Evolutionary conservation across 2,329 filamentous ascomycete genomes (phyloP), one percentile per base, ranked within the genome.

Genomic region (Fusarium keratoplasticum): DNA sequence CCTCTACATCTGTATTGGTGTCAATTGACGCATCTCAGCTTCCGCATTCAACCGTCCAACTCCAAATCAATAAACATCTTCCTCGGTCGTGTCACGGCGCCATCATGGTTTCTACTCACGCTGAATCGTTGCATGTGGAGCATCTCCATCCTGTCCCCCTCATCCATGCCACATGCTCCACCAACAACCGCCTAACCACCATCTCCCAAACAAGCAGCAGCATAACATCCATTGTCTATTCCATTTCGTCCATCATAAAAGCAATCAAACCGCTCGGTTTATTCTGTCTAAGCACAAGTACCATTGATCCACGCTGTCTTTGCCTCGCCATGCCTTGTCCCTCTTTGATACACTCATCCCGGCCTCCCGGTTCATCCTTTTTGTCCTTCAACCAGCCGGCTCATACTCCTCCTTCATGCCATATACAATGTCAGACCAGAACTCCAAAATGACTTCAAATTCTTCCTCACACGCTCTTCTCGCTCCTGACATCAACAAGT

Each of bases 341-440:
- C 38, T 20, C 22, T 31, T 66, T 71, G 58, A 25, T 70, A 58
- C 64, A 36, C 59, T 60, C 64, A 42, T 44, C 44, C 61, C 64
- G 31, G 40, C 52, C 58, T 59, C 29, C 33, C 38, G n/a, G 61
- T 50, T 61, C 44, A 11, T 74, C 68, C 50, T 54, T 66, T 72
- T 69, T 58, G 54, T 58, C 25, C 50, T 33, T 72, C 64, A 47
- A 38, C 54, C 67, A 25, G 31, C 44, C 31, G 42, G 29, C 55
- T 72, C 61, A 61, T 74, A 69, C 69, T 66, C 42, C 58, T 66
- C 64, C 65, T 74, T 67, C 54, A 70, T 67, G 33, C 44, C 64
- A 60, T 72, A 73, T 72, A 67, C 65, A 75, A 67, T 74, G 65
- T 29, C 50, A 69, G 38, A 64, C 69, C 72, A 70, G 14, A 74